Conservation (phyloP, 225 moss, liverwort and hornwort species). For the Ulota crispa region DNA sequence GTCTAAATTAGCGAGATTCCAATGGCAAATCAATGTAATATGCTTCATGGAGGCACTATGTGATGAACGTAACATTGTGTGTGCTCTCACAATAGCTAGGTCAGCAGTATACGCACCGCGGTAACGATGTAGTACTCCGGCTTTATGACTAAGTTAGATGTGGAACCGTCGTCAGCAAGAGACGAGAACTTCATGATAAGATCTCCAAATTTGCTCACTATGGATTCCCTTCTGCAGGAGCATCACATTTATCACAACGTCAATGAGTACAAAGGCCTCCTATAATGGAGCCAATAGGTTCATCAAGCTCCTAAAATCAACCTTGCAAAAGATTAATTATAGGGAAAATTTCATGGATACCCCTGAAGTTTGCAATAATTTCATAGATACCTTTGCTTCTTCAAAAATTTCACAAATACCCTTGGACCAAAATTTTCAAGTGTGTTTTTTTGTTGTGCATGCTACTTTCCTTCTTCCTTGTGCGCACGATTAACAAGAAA, state of each 20-base stretch:
- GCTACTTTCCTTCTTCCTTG: no score
- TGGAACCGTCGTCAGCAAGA: constrained; percentile 10
- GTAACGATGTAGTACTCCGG: constrained; percentile 23
- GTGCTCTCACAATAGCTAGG: not conserved
- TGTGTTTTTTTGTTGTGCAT: no score
- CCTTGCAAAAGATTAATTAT: not conserved
- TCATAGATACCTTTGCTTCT: no score
- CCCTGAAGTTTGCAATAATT: no score
- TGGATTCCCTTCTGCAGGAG: not conserved
- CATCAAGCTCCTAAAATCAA: not conserved
- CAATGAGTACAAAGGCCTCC: not conserved
- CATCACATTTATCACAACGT: not conserved
- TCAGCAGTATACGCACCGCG: not conserved
- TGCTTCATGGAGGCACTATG: not conserved
- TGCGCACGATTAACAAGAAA: no score
- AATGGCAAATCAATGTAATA: not conserved
- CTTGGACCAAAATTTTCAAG: no score
- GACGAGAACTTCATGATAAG: constrained; percentile 23
- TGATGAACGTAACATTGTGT: not conserved
- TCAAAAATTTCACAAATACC: no score
- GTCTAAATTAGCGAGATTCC: not conserved
- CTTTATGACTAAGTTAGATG: constrained; percentile 25
- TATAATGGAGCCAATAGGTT: not conserved
- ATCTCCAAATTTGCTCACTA: constrained; percentile 23
- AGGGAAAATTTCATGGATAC: no score